Percentiles rank a stretch among this genome's conserved stretches.
These are phyloP conservation scores for Gossypium davidsonii DNA, from an alignment of 441 rosid genomes.

Conservation along the genomic window DNA sequence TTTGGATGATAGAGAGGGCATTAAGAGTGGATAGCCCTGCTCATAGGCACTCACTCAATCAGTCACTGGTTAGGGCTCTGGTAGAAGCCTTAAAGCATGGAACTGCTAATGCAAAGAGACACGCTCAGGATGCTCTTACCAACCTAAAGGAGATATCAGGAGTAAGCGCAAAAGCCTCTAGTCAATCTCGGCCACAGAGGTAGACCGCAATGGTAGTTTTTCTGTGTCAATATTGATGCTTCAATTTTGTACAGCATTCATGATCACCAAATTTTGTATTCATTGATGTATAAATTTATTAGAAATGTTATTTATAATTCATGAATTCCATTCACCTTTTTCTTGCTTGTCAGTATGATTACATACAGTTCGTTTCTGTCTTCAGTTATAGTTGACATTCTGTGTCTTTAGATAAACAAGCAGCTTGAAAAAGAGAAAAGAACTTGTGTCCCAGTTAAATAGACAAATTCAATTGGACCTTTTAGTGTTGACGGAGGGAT, in stretches of 20 bases:
- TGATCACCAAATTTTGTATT: conserved; percentile 3
- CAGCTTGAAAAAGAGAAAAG: too few relatives aligned
- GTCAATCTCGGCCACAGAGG: conserved; percentile 19
- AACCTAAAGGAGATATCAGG: conserved; percentile 35
- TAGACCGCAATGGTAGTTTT: conserved; percentile 2
- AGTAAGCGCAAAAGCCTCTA: conserved; percentile 14
- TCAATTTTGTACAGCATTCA: conserved; percentile 10
- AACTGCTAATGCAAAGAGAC: conserved; percentile 25
- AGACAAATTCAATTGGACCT: too few relatives aligned
- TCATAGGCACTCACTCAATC: conserved; percentile 23
- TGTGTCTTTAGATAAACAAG: too few relatives aligned
- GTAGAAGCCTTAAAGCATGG: conserved; percentile 32
- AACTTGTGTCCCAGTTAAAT: too few relatives aligned
- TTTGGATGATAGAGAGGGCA: conserved; percentile 33
- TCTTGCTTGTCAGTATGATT: too few relatives aligned
- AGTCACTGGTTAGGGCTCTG: conserved; percentile 24
- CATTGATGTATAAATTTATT: background rate
- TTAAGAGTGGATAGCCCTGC: conserved; percentile 31
- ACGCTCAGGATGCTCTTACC: conserved; percentile 36
- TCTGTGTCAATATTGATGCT: conserved; percentile 7
- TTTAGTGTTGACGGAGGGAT: too few relatives aligned
- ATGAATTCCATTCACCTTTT: too few relatives aligned
- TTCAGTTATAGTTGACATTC: too few relatives aligned
- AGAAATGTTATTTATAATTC: too few relatives aligned
- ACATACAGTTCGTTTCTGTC: too few relatives aligned